A percentile compares a stretch with the other conserved stretches of the same genome.
These are phyloP conservation scores for Cyclospora cayetanensis DNA, from an alignment of 169 alveolate species.

Conservation along the genomic window DNA sequence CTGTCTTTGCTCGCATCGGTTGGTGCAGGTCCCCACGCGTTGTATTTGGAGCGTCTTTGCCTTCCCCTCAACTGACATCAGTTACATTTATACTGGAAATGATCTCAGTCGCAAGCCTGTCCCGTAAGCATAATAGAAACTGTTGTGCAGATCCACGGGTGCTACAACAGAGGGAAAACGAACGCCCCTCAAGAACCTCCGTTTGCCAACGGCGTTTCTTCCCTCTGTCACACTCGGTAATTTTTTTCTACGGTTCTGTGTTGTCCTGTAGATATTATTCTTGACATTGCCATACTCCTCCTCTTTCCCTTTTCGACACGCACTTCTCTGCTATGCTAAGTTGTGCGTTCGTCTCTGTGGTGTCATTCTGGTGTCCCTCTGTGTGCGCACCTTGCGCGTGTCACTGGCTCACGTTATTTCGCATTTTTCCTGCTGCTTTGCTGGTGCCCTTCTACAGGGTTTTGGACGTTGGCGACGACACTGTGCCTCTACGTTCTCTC, in stretches of 20 bases:
- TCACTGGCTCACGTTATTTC: neutral
- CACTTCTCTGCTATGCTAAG: too few species aligned
- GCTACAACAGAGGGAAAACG: too few species aligned
- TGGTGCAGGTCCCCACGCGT: conserved; percentile 65
- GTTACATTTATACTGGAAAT: conserved; percentile 40
- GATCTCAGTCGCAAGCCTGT: conserved; percentile 43
- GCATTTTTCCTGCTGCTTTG: neutral
- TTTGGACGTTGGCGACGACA: conserved; percentile 67
- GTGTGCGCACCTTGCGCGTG: neutral
- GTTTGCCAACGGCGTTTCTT: too few species aligned
- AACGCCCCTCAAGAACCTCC: too few species aligned
- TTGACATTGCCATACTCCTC: too few species aligned
- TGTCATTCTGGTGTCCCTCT: neutral
- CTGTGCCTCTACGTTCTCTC: conserved; percentile 66
- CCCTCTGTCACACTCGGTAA: too few species aligned
- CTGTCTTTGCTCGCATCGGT: neutral
- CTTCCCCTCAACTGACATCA: conserved; percentile 58
- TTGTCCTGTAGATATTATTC: too few species aligned
- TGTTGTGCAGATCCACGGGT: too few species aligned
- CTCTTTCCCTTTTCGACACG: too few species aligned
- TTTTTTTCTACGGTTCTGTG: too few species aligned
- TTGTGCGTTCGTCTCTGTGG: too few species aligned
- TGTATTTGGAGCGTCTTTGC: conserved; percentile 67
- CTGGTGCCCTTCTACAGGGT: conserved; percentile 9
- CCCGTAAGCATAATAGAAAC: conserved; percentile 25